These are phyloP conservation scores for Dothideomycetes sp. DNA, from an alignment of 2,329 filamentous ascomycete species.

Conservation along the genomic window DNA sequence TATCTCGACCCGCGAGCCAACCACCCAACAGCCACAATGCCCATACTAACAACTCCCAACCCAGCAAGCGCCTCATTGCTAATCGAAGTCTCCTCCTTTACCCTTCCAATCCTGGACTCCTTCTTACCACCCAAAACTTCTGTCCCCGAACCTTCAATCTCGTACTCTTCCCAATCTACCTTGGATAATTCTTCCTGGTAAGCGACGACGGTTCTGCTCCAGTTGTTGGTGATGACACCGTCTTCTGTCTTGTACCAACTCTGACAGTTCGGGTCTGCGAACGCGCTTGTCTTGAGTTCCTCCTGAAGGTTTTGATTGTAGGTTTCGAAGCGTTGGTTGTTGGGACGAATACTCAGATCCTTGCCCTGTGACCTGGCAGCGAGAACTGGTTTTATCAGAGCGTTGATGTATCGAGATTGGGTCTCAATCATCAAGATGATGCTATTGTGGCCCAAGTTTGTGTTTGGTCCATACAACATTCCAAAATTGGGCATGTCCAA, in stretches of 20 bases:
- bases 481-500: slow-evolving; percentile 46
- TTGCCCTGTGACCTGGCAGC: slow-evolving; percentile 33
- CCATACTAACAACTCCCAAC: slow-evolving; percentile 29
- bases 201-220: slow-evolving; percentile 43
- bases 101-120: slow-evolving; percentile 32
- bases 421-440: slow-evolving; percentile 56
- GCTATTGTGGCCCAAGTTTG: slow-evolving; percentile 46
- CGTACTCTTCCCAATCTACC: slow-evolving; percentile 40
- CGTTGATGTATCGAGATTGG: slow-evolving; percentile 46
- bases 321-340: slow-evolving; percentile 27
- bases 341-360: slow-evolving; percentile 40
- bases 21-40: slow-evolving; percentile 29
- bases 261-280: slow-evolving; percentile 46
- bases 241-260: slow-evolving; percentile 45
- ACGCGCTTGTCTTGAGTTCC: slow-evolving; percentile 35
- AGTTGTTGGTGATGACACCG: slow-evolving; percentile 50
- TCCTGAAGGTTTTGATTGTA: slow-evolving; percentile 42
- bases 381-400: slow-evolving; percentile 41
- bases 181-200: slow-evolving; percentile 42
- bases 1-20: slow-evolving; percentile 16
- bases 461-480: slow-evolving; percentile 52
- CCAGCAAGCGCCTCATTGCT: slow-evolving; percentile 30
- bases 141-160: slow-evolving; percentile 28
- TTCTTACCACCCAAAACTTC: slow-evolving; percentile 27
- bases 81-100: slow-evolving; percentile 36